Evolutionary conservation across 352 stramenopile genomes (phyloP), one percentile per base, ranked within the genome.

Genomic region (Pythium phragmitis): DNA sequence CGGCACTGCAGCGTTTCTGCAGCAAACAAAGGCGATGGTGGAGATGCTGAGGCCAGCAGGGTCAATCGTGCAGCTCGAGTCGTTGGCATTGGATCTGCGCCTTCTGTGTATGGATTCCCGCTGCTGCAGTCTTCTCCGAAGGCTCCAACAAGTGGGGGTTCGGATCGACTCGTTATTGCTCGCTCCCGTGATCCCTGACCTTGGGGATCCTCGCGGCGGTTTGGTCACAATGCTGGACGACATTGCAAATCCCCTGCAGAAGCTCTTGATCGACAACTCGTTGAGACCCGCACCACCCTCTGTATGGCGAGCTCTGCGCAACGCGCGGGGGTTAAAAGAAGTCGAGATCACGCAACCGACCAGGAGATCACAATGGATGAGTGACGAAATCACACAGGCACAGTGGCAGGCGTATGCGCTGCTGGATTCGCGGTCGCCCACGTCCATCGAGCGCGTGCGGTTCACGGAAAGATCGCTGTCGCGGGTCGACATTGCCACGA

Each of bases 381-480:
- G 54, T 4, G 2, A 14, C 0, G 13, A 8, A 7, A 46, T 58
- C 19, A 46, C 51, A 2, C 59, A 63, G 47, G 54, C 51, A 2
- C 59, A 63, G 54, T 68, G 62, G 62, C 55, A 63, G 46, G 54
- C 62, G 41, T 63, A 39, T 39, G 46, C 55, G 8, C 55, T 69
- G 13, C 21, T 69, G 9, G 63, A 69, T 14, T 30, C 55, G 9
- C 46, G 56, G 7, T 69, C 63, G 13, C 55, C 55, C 8, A 62
- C 55, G 1, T 64, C 55, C 4, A 57, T 69, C 42, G 55, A 69
- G 42, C 26, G 26, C 16, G 47, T 69, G 5, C 57, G 55, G 6
- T 60, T 69, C 42, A 64, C 54, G 0, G 49, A 63, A 21, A 47
- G 63, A 2, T 46, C 41, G 4, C 17, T 69, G 8, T 55, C 48